phyloP scores from a whole-genome alignment of 352 stramenopile genomes.

The Phytopythium chamaehyphon region DNA sequence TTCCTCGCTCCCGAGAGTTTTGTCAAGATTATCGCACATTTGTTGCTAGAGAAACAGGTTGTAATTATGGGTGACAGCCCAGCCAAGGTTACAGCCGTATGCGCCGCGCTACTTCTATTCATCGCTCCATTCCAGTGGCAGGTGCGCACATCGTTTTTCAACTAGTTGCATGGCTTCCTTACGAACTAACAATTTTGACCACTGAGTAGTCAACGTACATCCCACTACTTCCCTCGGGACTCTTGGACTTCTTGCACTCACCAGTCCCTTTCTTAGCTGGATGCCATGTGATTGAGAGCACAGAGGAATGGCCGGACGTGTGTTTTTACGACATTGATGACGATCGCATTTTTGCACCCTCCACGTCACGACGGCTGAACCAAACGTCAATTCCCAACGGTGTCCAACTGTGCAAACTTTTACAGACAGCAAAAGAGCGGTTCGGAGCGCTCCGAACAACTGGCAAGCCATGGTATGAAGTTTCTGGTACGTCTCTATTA shows the following conservation, averaged over 20 bases:
- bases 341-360: constrained; percentile 42
- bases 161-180: constrained; percentile 1
- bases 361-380: constrained; percentile 37
- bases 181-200: too few species aligned
- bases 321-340: constrained; percentile 83
- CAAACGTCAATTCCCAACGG: constrained; percentile 52
- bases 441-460: constrained; percentile 36
- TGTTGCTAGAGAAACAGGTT: constrained; percentile 82
- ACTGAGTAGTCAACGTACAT: constrained; percentile 76
- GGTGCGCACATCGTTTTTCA: constrained; percentile 11
- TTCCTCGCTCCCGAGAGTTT: constrained; percentile 54
- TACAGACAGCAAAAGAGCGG: constrained; percentile 48
- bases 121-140: constrained; percentile 83
- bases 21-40: constrained; percentile 60
- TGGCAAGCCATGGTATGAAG: constrained; percentile 69
- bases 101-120: constrained; percentile 62
- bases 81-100: constrained; percentile 61
- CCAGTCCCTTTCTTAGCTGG: constrained; percentile 77
- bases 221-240: constrained; percentile 56
- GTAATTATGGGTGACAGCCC: constrained; percentile 70
- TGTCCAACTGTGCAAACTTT: constrained; percentile 49
- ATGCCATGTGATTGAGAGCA: constrained; percentile 54
- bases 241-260: constrained; percentile 83
- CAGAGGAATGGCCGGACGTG: constrained; percentile 74
- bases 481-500: constrained; percentile 31